These are phyloP conservation scores for Aspergillus haitiensis DNA, from an alignment of 495 filamentous ascomycete species.

Conservation along the genomic window DNA sequence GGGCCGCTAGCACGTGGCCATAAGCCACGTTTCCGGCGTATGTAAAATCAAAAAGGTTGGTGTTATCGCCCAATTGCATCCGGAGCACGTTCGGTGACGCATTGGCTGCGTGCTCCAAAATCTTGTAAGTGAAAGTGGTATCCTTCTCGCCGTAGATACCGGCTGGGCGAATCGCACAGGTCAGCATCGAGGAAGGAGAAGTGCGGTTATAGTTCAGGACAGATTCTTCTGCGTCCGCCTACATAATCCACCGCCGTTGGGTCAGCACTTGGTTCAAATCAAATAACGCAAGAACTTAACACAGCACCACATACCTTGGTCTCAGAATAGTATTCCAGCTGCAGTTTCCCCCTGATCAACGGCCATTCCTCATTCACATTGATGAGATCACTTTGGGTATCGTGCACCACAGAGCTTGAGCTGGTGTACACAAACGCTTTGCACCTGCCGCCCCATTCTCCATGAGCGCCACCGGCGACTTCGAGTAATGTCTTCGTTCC, in stretches of 20 bases:
- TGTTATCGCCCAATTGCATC: slow-evolving; percentile 84
- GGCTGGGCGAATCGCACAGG: slow-evolving; percentile 77
- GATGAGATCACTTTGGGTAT: slow-evolving; percentile 75
- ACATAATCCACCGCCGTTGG: neutral
- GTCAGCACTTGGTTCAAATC: slow-evolving; percentile 9
- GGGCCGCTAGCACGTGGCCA: slow-evolving; percentile 54
- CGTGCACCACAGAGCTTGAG: slow-evolving; percentile 82
- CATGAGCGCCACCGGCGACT: slow-evolving; percentile 63
- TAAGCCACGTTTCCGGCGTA: slow-evolving; percentile 56
- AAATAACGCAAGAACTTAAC: neutral
- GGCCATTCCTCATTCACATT: slow-evolving; percentile 91
- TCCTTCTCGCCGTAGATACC: slow-evolving; percentile 93
- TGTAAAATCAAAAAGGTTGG: slow-evolving; percentile 68
- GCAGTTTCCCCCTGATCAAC: slow-evolving; percentile 63
- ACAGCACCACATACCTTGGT: slow-evolving; percentile 61
- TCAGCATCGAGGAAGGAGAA: slow-evolving; percentile 63
- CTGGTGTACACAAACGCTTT: slow-evolving; percentile 96
- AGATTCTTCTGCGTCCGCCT: slow-evolving; percentile 84
- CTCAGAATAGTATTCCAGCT: slow-evolving; percentile 89
- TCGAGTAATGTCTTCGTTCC: slow-evolving; percentile 80
- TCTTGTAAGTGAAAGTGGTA: slow-evolving; percentile 64
- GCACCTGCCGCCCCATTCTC: slow-evolving; percentile 61
- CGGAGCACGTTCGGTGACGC: slow-evolving; percentile 61
- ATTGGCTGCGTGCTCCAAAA: slow-evolving; percentile 44
- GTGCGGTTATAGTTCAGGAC: slow-evolving; percentile 84